phyloP scores from a whole-genome alignment of 2,329 filamentous ascomycete species.

The Colletotrichum scovillei region DNA sequence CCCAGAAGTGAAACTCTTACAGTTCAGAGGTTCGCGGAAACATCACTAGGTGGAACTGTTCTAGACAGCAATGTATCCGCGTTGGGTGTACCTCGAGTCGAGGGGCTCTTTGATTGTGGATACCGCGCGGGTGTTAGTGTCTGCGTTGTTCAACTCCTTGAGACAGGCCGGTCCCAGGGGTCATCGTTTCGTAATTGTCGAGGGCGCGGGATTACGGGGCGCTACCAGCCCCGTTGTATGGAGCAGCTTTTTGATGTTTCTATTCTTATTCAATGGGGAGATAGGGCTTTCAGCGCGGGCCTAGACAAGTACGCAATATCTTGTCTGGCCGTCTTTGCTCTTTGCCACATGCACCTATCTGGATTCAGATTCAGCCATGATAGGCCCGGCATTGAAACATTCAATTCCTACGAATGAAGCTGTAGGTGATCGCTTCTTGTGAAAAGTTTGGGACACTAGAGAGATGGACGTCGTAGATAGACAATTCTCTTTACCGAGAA shows the following conservation, averaged over 20 bases:
- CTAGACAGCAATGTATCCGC: background rate
- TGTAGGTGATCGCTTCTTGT: background rate
- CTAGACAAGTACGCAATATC: no score
- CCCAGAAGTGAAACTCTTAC: constrained; percentile 3
- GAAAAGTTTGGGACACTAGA: background rate
- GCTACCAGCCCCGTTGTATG: background rate
- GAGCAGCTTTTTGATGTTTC: background rate
- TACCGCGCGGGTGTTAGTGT: background rate
- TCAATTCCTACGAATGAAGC: background rate
- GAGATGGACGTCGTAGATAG: background rate
- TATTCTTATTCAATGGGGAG: background rate
- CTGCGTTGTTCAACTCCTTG: constrained; percentile 22
- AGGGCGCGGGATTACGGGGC: background rate
- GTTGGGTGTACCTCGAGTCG: background rate
- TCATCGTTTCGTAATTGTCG: constrained; percentile 25
- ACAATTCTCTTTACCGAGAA: background rate
- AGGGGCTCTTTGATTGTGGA: background rate
- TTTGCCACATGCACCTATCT: background rate
- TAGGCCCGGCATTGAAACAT: background rate
- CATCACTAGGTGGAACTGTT: background rate
- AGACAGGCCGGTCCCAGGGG: constrained; percentile 20
- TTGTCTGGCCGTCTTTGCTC: background rate
- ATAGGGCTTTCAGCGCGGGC: background rate
- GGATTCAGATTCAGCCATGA: background rate
- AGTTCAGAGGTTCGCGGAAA: background rate